Evolutionary conservation across 179 eudicot species (phyloP), one percentile per base, ranked within the genome.

Genomic region (Gypsophila paniculata): DNA sequence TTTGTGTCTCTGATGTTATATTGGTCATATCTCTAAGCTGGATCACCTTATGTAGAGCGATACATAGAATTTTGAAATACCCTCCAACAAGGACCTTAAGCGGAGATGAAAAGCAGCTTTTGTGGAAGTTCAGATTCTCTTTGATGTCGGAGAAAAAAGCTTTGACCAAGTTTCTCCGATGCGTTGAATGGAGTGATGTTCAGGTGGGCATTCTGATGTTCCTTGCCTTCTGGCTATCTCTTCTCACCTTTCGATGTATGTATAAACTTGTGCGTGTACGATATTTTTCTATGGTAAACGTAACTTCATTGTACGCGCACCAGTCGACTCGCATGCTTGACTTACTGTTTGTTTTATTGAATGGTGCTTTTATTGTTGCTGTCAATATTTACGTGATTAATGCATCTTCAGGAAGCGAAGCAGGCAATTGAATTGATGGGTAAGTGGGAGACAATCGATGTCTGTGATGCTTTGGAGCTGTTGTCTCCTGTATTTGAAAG

Each of bases 181-280:
- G 99, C 81, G 99, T 94, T 61, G 99, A 94, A 82, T 94, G 99
- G 99, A 94, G 99, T 85, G 99, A 94, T 86, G 79, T 94, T 70
- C 99, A 91, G 96, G 99, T 90, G 36, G 42, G 42, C 29, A 67
- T 60, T 29, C 32, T 59, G 5, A 57, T 54, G 44, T 65, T 14
- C 26, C 59, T 9, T 68, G 46, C 36, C 74, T 70, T 71, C 48
- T 55, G 58, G 17, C 53, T 32, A 21, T 29, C 46, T 22, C 15
- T 74, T 8, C 52, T 19, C 48, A 22, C 32, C 71, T 52, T 71
- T 59, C 67, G 23, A 46, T 10, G 39, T 75, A 61, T 49, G 19
- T 3, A 52, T 44, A n/a, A 15, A 59, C 39, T 42, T 6, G 8
- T 42, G 11, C 46, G 6, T 9, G 46, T 42, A 42, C 6, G 46